A percentile compares a stretch with the other conserved stretches of the same genome.
Conservation (phyloP, 208 protist genomes). For the Acanthamoeba rhysodes region DNA sequence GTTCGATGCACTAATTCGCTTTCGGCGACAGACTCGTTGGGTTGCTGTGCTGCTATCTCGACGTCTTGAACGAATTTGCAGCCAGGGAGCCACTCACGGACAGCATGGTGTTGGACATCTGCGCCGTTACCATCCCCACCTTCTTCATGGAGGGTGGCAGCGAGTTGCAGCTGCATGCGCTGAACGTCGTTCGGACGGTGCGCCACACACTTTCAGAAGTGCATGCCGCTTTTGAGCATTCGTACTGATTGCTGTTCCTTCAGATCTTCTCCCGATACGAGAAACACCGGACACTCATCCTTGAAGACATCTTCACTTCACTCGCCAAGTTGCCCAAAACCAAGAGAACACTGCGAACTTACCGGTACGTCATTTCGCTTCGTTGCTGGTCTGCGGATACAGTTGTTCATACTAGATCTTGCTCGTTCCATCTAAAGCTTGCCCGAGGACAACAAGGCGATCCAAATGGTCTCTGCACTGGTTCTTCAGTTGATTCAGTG, state of each 20-base stretch:
- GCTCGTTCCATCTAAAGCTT: neutral
- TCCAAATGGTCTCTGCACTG: slow-evolving; percentile 76
- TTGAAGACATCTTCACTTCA: slow-evolving; percentile 72
- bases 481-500: slow-evolving; percentile 75
- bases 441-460: slow-evolving; percentile 64
- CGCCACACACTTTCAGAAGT: neutral
- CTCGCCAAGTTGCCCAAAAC: slow-evolving; percentile 69
- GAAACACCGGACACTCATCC: slow-evolving; percentile 61
- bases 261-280: slow-evolving; percentile 75
- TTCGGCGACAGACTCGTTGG: neutral
- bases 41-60: slow-evolving; percentile 17
- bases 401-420: neutral
- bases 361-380: slow-evolving; percentile 12
- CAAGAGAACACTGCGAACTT: slow-evolving; percentile 50
- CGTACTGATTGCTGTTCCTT: neutral
- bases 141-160: slow-evolving; percentile 71
- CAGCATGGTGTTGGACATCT: slow-evolving; percentile 71
- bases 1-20: neutral
- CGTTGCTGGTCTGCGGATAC: neutral
- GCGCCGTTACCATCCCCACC: slow-evolving; percentile 24
- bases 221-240: neutral
- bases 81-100: slow-evolving; percentile 40
- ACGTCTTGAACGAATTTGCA: slow-evolving; percentile 56
- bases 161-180: slow-evolving; percentile 69
- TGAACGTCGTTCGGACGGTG: slow-evolving; percentile 69